Evolutionary conservation across 1,139 yeast species (phyloP), one percentile per base, ranked within the genome.

Genomic region (Hemisphaericaspora xylofermentans): DNA sequence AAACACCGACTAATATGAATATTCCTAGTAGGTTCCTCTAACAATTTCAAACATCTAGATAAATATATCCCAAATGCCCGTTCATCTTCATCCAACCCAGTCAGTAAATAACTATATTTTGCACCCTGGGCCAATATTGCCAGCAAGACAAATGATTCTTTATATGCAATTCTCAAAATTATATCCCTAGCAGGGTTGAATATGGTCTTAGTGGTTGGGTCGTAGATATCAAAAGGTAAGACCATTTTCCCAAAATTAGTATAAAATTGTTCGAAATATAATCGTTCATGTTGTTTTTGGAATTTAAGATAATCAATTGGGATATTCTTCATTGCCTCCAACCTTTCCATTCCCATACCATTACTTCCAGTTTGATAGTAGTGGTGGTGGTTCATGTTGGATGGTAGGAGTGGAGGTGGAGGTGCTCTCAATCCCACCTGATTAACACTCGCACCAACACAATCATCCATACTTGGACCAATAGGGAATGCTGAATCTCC

Each of bases 71-170:
- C 76, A 50, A 80, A 80, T 5, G 78, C 80, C 38, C 68, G 71
- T 38, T 44, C 46, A 38, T 75, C 77, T 1, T 67, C 60, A 12
- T 65, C 55, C 9, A 58, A 50, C 4, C 68, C 61, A 35, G 64
- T 64, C 40, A 73, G 61, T 13, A 40, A 40, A 31, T 38, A 48
- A 1, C 74, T 58, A 2, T 76, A 64, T 26, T 78, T 64, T 0
- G 88, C 87, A 15, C 88, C 88, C 43, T 81, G 81, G 0, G 88
- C 85, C 36, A 82, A 58, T 2, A 82, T 71, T 1, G 86, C 84
- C 13, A 83, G 79, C 37, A 82, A 57, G 14, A 83, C 55, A 50
- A 78, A 82, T 1, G 80, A 67, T 49, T 79, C 84, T 14, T 68
- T 64, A 31, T 69, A 64, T 0, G 86, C 85, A 50, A 77, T 74